Base-by-base conservation (phyloP, 352 stramenopile genomes). In the Thalassiosira exigua region DNA sequence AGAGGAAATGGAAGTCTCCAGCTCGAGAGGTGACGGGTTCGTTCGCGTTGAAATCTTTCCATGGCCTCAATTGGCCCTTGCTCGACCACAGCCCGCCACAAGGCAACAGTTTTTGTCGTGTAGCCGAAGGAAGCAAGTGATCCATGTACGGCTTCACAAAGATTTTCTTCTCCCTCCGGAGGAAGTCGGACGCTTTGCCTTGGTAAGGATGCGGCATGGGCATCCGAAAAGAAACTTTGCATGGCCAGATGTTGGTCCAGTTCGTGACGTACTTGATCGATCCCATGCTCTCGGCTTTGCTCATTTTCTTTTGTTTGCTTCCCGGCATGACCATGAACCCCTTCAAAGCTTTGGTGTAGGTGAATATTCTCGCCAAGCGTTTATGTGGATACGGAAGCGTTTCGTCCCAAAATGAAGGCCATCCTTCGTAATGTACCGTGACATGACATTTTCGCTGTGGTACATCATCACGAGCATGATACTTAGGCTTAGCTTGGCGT, bases 301-400 rank as follows among this genome's bases (percentile, higher is more conserved):
- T 17, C 21, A 67, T 75, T 29, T 69, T 66, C 27, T 64, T 75
- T 29, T 69, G 58, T 22, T 64, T 67, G 42, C 61, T 81, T 0
- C 30, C 36, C 4, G 69, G 27, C n/a, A 85, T 32, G 22, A n/a
- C 19, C 19, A 76, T 48, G 7, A 81, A 68, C 30, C 77, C 73
- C 30, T 81, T 81, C 12, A 85, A 69, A 21, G 51, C 36, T 52
- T 74, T 81, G 19, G 77, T 85, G 51, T 81, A 85, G 0, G 77
- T 85, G 30, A 74, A 81, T 2, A 85, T 22, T n/a, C 56, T 22
- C 21, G 77, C 77, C 17, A 85, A 39, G 44, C 64, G 26, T 46
- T 53, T 9, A 57, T 75, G 66, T 4, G 77, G 71, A 52, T 75
- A 81, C 19, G 57, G 44, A 12, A 81, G 22, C 12, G 48, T 24